Evolutionary conservation across 2,329 filamentous ascomycete species (phyloP).

Genomic region (Phyllosticta citriasiana): DNA sequence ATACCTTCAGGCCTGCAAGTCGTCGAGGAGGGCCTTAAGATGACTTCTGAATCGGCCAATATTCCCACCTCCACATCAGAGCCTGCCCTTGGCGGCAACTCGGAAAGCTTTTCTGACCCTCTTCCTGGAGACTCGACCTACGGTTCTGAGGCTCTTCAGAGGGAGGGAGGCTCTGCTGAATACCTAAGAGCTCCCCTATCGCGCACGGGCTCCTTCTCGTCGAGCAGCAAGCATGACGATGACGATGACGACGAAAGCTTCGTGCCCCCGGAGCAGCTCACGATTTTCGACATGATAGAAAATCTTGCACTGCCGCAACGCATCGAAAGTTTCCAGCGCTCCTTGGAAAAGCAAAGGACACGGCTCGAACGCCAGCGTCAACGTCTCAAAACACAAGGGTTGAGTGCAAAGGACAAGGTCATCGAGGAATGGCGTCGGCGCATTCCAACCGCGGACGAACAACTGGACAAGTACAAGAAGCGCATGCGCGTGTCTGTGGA

Average conservation of each 20-base stretch:
- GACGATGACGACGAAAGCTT: conserved; percentile 62
- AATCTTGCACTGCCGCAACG: conserved; percentile 84
- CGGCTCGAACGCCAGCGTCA: conserved; percentile 78
- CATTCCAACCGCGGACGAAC: conserved; percentile 79
- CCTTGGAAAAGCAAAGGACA: conserved; percentile 71
- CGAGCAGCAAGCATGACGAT: conserved; percentile 74
- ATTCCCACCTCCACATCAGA: conserved; percentile 13
- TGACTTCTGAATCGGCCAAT: conserved; percentile 14
- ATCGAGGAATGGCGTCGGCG: conserved; percentile 87
- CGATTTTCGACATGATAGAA: conserved; percentile 86
- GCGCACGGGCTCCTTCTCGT: conserved; percentile 71
- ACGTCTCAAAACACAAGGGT: conserved; percentile 63
- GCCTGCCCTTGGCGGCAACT: conserved; percentile 7
- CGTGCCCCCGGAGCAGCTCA: conserved; percentile 79
- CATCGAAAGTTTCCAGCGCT: conserved; percentile 80
- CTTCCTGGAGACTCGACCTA: conserved; percentile 4
- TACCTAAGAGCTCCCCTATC: conserved; percentile 43
- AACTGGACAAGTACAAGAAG: conserved; percentile 79
- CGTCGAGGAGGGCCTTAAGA: conserved; percentile 10
- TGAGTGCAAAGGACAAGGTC: conserved; percentile 75
- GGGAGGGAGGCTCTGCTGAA: conserved; percentile 33
- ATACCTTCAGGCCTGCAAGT: conserved; percentile 3
- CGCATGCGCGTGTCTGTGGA: conserved; percentile 87
- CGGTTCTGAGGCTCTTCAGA: background rate
- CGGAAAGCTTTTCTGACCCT: conserved; percentile 20